Evolutionary conservation across 2,329 filamentous ascomycete genomes (phyloP), one percentile per base, ranked within the genome.

Genomic region (Phialemonium atrogriseum): DNA sequence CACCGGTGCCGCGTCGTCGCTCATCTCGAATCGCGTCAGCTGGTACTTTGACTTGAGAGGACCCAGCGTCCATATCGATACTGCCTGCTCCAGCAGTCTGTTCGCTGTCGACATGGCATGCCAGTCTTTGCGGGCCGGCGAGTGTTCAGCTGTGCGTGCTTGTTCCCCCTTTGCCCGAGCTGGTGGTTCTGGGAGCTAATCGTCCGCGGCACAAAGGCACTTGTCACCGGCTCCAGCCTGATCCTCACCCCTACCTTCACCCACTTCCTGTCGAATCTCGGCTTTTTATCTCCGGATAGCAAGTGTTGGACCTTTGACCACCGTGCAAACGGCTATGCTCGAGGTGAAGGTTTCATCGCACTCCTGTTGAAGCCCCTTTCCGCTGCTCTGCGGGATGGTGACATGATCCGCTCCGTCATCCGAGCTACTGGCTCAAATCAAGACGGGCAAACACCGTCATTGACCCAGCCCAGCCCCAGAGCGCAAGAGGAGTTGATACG

Each of bases 11-110:
- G 46, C 42, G 10, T 27, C 42, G 7, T 49, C 45, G 7, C 50
- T 62, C 4, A 21, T 59, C 5, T 45, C 60, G 0, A 66, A 65
- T 35, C 51, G 62, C 1, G 40, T 62, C 10, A 58, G 55, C 21
- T 65, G 55, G 51, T 60, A 50, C 34, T 64, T 59, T 26, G 50
- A 63, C 31, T 37, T 58, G 24, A 40, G 41, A 5, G 58, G 59
- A 0, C 50, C 58, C 0, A 58, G 54, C 35, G 43, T 56, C 24
- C 52, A 53, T 10, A 38, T 60, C 17, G 51, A 62, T 30, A 58
- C 59, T 9, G 59, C 55, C 5, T 63, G 59, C 36, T 60, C 56
- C 3, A 32, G 24, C 24, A 30, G 34, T 18, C 22, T 39, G 24
- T 10, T 22, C 0, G 27, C 37, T 8, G 11, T 39, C 2, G 30